Evolutionary conservation across 805 yeast species (phyloP), one percentile per base, ranked within the genome.

Genomic region (Sugiyamaella americana): DNA sequence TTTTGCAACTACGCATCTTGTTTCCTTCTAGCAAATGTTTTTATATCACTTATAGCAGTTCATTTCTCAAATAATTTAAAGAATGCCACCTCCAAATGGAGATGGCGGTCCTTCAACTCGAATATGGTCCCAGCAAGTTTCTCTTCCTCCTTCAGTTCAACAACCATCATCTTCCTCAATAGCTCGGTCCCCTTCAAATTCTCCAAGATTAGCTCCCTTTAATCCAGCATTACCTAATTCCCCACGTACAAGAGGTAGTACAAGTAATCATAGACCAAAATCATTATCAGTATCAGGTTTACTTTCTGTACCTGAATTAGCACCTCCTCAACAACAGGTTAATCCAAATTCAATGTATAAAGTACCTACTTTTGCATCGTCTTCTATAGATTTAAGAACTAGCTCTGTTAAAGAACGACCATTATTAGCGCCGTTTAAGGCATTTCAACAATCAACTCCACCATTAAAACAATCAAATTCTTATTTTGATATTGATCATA

Each of bases 351-450:
- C 32, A 13, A 26, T 26, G 13, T 26, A 26, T 26, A 26, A 26
- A 13, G 32, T 26, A 26, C 32, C 32, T 8, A 13, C 32, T 8
- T 26, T 26, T 26, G 32, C 32, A 26, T 26, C 32, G 32, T 26
- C 32, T 8, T 26, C 32, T 8, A 26, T 26, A 26, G 32, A 26
- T 26, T 8, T 26, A 8, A 26, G 32, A 26, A 26, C 32, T 26
- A 35, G 20, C 11, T 5, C 5, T 35, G 37, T 35, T 11, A 17
- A 35, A 11, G 37, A 35, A 17, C 5, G 41, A 10, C 41, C 41
- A 17, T 21, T 38, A 10, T 38, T 38, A 10, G 41, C 41, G 8
- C 41, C 41, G 5, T 35, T 35, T 17, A 35, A 35, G 18, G 11
- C 37, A 21, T 35, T 16, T 11, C 20, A 17, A 13, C 20, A 17